Base-by-base conservation (phyloP, 2,329 filamentous ascomycete species). In the Ceratocystis destructans region DNA sequence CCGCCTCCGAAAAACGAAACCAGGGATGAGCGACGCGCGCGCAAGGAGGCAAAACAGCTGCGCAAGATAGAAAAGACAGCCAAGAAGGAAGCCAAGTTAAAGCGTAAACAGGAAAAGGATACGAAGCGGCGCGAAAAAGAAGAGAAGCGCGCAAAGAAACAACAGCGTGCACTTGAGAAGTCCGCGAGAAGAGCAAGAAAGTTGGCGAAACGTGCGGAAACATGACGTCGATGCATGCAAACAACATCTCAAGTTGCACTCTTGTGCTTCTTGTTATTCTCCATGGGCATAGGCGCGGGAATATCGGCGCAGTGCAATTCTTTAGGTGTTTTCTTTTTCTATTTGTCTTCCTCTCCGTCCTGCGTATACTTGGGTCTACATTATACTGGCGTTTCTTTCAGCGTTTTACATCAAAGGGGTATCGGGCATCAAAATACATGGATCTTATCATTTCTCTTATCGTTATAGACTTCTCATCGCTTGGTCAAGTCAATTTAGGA, bases 401-500 rank as follows among this genome's bases (percentile, higher is more conserved):
- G 55, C 55, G 55, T 59, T 59, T n/a, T 15, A 5, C 55, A 22
- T 59, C 3, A 37, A 28, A 59, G 8, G 10, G 25, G 17, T 28
- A 15, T 33, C 31, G 12, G 55, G 55, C 17, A 37, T 57, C 15
- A 33, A 59, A 59, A 59, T 33, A 59, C 55, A 59, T 33, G 31
- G 20, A 10, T n/a, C 10, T 7, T 59, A 10, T 31, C 28, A 37
- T 12, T 53, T 53, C 15, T 53, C 22, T 53, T 15, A 20, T 17
- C 55, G 6, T 37, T 37, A 28, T 66, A 20, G 57, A 7, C 25
- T n/a, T 55, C 6, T 45, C 17, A 20, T 61, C 22, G 62, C 4
- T 25, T 22, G 10, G 6, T 25, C 25, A 62, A n/a, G 53, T 53
- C 55, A 48, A 80, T 72, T 84, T 85, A n/a, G 85, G 85, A 71